Evolutionary conservation across 2,329 filamentous ascomycete species (phyloP).

Genomic region (Ramularia endophylla): DNA sequence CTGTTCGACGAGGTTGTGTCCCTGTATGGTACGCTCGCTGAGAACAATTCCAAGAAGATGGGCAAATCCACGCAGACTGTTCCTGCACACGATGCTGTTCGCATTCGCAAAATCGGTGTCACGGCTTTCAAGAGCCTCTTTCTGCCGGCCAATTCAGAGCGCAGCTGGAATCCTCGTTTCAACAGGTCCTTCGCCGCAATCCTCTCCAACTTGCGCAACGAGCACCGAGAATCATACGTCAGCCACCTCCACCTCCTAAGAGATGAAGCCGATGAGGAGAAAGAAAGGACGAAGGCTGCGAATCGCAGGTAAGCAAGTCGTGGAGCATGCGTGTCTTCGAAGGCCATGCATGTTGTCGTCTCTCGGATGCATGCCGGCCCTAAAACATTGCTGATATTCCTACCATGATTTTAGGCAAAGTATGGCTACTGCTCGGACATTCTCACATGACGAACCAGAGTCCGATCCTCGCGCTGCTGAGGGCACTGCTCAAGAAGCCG

Average conservation of each 20-base stretch:
- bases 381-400: too few species aligned
- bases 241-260: slow-evolving; percentile 62
- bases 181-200: slow-evolving; percentile 76
- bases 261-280: slow-evolving; percentile 59
- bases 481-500: slow-evolving; percentile 77
- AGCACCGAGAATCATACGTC: slow-evolving; percentile 58
- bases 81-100: slow-evolving; percentile 65
- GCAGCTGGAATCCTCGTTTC: slow-evolving; percentile 51
- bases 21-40: slow-evolving; percentile 73
- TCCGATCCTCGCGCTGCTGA: slow-evolving; percentile 62
- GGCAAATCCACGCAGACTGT: slow-evolving; percentile 27
- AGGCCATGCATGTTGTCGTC: too few species aligned
- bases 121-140: slow-evolving; percentile 74
- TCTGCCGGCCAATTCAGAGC: slow-evolving; percentile 58
- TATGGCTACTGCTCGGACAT: slow-evolving; percentile 69
- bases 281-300: slow-evolving; percentile 56
- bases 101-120: slow-evolving; percentile 49
- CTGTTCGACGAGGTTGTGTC: slow-evolving; percentile 79
- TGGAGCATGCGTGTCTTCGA: too few species aligned
- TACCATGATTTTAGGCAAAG: slow-evolving; percentile 51
- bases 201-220: slow-evolving; percentile 77
- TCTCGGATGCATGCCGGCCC: too few species aligned
- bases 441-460: slow-evolving; percentile 48
- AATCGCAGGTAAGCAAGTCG: slow-evolving; percentile 47
- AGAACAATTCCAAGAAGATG: slow-evolving; percentile 39